Percentiles rank a stretch among this genome's conserved stretches.
These are phyloP conservation scores for Persicaria tinctoria DNA, from an alignment of 148 eudicot species.

Conservation along the genomic window DNA sequence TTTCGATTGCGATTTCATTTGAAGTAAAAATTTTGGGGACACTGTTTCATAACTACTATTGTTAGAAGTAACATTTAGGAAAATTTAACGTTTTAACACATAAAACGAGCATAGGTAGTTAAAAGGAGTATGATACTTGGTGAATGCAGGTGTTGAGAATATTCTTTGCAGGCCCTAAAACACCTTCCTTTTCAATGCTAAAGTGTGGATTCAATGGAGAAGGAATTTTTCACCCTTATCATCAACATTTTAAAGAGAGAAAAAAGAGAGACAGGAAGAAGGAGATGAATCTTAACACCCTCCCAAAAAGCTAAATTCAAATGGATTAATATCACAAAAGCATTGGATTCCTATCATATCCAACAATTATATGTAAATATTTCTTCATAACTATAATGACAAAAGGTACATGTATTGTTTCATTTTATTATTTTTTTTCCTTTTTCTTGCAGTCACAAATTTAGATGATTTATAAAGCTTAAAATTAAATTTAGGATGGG, in stretches of 20 bases:
- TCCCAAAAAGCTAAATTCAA: conserved; percentile 4
- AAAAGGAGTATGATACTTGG: background rate
- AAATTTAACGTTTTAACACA: background rate
- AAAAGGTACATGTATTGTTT: background rate
- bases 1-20: background rate
- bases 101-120: background rate
- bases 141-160: conserved; percentile 11
- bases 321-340: conserved; percentile 1
- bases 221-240: conserved; percentile 9
- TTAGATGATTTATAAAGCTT: background rate
- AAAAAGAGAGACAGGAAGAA: background rate
- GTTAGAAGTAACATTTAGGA: no score
- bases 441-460: background rate
- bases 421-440: background rate
- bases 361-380: background rate
- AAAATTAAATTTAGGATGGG: no score
- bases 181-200: background rate
- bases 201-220: conserved; percentile 5
- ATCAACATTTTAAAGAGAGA: background rate
- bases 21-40: no score
- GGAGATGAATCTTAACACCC: conserved; percentile 9
- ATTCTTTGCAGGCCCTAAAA: conserved; percentile 9
- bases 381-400: conserved; percentile 8
- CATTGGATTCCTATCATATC: conserved; percentile 11
- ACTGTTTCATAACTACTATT: no score